phyloP scores from a whole-genome alignment of 2,329 filamentous ascomycete genomes.

The Curvularia eragrostidis region DNA sequence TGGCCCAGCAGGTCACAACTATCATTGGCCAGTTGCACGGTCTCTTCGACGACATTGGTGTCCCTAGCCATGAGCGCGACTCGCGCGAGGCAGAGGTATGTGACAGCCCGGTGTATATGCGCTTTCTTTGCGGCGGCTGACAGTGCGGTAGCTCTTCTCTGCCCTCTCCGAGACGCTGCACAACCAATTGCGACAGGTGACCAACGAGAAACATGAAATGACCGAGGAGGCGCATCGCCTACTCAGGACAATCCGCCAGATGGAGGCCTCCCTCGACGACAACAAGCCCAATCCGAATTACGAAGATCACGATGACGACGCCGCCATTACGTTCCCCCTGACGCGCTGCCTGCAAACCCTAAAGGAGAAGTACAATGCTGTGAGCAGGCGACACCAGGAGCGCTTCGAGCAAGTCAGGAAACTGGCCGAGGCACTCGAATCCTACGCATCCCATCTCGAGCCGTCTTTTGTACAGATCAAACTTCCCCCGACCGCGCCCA shows the following conservation, averaged over 20 bases:
- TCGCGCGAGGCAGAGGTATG: constrained; percentile 83
- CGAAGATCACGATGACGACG: constrained; percentile 71
- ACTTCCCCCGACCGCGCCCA: constrained; percentile 80
- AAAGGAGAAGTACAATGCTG: constrained; percentile 83
- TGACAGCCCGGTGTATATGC: not conserved
- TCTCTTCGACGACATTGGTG: constrained; percentile 96
- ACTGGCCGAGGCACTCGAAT: constrained; percentile 90
- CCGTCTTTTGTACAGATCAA: constrained; percentile 83
- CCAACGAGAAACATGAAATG: constrained; percentile 86
- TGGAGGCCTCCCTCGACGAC: constrained; percentile 89
- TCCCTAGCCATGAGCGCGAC: constrained; percentile 92
- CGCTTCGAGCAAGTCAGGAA: constrained; percentile 96
- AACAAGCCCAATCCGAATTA: constrained; percentile 69
- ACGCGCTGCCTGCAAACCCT: constrained; percentile 77
- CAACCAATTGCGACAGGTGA: constrained; percentile 85
- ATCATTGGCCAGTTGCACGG: constrained; percentile 93
- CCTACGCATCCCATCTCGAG: constrained; percentile 95
- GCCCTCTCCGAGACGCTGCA: constrained; percentile 91
- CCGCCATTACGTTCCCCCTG: constrained; percentile 79
- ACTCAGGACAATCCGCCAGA: constrained; percentile 86
- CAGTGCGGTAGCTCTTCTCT: constrained; percentile 73
- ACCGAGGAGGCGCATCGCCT: constrained; percentile 87
- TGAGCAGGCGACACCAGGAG: constrained; percentile 84
- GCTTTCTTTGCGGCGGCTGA: constrained; percentile 8
- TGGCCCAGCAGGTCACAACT: constrained; percentile 92